Evolutionary conservation across 371 early-diverging fungal species (phyloP).

Genomic region (Mucor velutinosus): DNA sequence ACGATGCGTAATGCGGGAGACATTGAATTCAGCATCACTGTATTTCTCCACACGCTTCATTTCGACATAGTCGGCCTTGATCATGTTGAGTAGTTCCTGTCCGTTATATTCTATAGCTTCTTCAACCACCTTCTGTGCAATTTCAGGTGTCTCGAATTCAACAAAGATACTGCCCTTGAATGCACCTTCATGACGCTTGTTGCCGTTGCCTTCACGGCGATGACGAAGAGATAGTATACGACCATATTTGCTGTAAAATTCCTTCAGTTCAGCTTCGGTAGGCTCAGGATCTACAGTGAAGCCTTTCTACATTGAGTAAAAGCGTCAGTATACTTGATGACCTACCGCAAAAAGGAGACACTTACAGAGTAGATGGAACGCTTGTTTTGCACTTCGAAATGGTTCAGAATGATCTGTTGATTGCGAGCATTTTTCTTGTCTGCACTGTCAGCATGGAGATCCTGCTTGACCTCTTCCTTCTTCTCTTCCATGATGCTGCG

Average conservation of each 20-base stretch:
- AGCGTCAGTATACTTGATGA: too few species aligned
- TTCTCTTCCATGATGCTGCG: constrained; percentile 21
- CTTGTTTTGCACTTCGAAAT: constrained; percentile 24
- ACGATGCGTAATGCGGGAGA: background rate
- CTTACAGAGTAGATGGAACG: constrained; percentile 52
- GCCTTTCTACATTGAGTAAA: constrained; percentile 34
- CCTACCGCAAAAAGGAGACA: too few species aligned
- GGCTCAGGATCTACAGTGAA: constrained; percentile 27
- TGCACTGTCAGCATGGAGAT: background rate
- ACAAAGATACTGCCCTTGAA: constrained; percentile 52
- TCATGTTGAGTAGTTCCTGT: constrained; percentile 29
- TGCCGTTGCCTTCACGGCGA: constrained; percentile 38
- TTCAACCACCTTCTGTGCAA: constrained; percentile 26
- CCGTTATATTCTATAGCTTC: constrained; percentile 24
- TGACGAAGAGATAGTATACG: constrained; percentile 38
- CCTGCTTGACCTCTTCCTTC: constrained; percentile 4
- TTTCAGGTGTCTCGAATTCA: constrained; percentile 41
- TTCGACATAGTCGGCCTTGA: constrained; percentile 45
- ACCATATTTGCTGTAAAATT: constrained; percentile 39
- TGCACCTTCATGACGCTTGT: constrained; percentile 9
- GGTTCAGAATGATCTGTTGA: constrained; percentile 5
- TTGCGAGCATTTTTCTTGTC: background rate
- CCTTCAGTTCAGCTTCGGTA: constrained; percentile 23
- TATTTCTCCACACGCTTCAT: constrained; percentile 47
- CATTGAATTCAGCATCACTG: constrained; percentile 7